Evolutionary conservation across 352 stramenopile species (phyloP), one percentile per base, ranked within the genome.

Genomic region (Globisporangium iwayamae): DNA sequence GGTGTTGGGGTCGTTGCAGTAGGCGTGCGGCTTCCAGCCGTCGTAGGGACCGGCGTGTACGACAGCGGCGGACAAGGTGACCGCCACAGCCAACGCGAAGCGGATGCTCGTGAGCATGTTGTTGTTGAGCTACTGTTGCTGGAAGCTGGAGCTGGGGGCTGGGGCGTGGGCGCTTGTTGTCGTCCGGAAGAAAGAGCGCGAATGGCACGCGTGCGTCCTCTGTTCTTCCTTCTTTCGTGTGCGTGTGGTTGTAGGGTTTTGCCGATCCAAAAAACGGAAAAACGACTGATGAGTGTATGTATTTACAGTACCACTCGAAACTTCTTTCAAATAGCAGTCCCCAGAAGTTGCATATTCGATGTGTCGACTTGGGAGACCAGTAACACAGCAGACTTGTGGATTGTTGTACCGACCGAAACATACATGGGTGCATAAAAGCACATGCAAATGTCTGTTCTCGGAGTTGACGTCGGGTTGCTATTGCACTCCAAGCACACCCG

Each of bases 1-100:
- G 68, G 67, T 62, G 18, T 82, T 70, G 32, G 91, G 71, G 43
- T 78, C 75, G 43, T 93, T 93, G 66, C 86, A 95, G 76, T 95
- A 95, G 47, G 73, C 79, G 46, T 93, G 86, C 47, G 83, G 83
- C 62, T 84, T 73, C 86, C 86, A 95, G 32, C 75, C 78, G 59
- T 95, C 84, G 58, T 87, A 95, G 18, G 74, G 76, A 0, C 76
- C 71, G 13, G 76, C 75, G 6, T 59, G 56, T 32, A 65, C 54
- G 10, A 65, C 54, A 11, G 53, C 36, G 13, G 63, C 39, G 14
- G 63, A 56, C 25, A 45, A 55, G 32, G 65, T 70, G 8, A 47
- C 60, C 34, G 65, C 57, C 50, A 75, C 55, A 22, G 79, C 4
- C 39, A 74, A 11, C 61, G 70, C 53, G 18, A 74, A 47, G n/a